Conservation (phyloP, 768 basidiomycete genomes). For the Lepiota brunneoincarnata region DNA sequence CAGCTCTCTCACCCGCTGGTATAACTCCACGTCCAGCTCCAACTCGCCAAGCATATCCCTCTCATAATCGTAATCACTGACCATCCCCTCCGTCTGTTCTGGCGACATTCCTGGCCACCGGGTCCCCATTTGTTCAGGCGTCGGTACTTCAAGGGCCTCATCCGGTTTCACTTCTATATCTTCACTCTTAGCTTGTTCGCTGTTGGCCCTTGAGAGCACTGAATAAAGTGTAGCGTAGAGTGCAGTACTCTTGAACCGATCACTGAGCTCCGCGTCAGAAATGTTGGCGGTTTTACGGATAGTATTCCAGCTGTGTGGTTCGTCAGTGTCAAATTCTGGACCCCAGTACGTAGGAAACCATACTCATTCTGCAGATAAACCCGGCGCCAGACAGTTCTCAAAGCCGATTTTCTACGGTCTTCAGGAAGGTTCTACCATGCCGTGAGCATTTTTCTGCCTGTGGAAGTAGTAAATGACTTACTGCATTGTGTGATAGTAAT, state of each 20-base stretch:
- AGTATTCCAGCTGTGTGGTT: constrained; percentile 63
- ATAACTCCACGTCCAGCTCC: constrained; percentile 54
- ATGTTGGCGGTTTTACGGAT: constrained; percentile 74
- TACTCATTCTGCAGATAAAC: constrained; percentile 90
- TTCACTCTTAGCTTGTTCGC: constrained; percentile 14
- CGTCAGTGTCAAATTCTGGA: background rate
- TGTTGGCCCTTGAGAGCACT: constrained; percentile 39
- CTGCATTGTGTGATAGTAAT: constrained; percentile 55
- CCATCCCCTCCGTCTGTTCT: constrained; percentile 59
- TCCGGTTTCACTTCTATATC: constrained; percentile 55
- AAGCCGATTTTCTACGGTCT: constrained; percentile 63
- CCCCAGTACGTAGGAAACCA: constrained; percentile 13
- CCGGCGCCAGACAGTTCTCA: constrained; percentile 81
- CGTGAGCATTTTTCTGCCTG: background rate
- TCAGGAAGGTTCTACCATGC: constrained; percentile 60
- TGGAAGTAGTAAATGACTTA: constrained; percentile 24
- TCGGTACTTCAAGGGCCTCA: constrained; percentile 57
- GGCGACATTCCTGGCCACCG: constrained; percentile 73
- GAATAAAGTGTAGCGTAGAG: constrained; percentile 64
- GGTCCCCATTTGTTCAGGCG: constrained; percentile 56
- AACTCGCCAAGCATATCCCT: constrained; percentile 55
- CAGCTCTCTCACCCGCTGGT: constrained; percentile 60
- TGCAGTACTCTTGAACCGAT: constrained; percentile 71
- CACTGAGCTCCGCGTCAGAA: constrained; percentile 73
- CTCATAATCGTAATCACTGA: constrained; percentile 61